phyloP scores from a whole-genome alignment of 2,329 filamentous ascomycete species.

The Colletotrichum sp. region DNA sequence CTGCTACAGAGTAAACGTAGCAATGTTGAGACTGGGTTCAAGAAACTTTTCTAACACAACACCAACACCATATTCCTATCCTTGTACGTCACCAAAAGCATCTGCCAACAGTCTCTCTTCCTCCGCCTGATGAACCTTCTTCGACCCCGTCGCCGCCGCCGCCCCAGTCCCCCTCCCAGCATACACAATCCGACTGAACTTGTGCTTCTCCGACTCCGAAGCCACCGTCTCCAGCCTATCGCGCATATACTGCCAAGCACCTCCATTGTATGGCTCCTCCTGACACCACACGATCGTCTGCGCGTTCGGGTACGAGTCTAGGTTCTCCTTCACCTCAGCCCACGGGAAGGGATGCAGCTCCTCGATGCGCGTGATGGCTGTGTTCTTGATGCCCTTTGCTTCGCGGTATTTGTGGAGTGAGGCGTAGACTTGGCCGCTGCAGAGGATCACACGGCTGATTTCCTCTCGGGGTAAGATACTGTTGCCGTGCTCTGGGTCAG shows the following conservation, averaged over 20 bases:
- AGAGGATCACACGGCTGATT: slow-evolving; percentile 92
- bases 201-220: not conserved
- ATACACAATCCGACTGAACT: not conserved
- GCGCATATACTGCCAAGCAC: slow-evolving; percentile 28
- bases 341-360: slow-evolving; percentile 31
- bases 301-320: slow-evolving; percentile 25
- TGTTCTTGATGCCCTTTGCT: slow-evolving; percentile 7
- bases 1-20: too few relatives aligned
- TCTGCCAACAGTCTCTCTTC: not conserved
- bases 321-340: slow-evolving; percentile 23
- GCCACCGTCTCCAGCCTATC: slow-evolving; percentile 25
- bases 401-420: slow-evolving; percentile 68
- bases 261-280: slow-evolving; percentile 30
- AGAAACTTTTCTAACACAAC: too few relatives aligned
- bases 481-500: slow-evolving; percentile 83
- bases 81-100: not conserved
- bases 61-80: too few relatives aligned
- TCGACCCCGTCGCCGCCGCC: not conserved
- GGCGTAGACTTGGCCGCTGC: slow-evolving; percentile 91
- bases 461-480: slow-evolving; percentile 79
- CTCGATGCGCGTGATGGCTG: slow-evolving; percentile 27
- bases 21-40: too few relatives aligned
- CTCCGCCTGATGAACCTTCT: not conserved
- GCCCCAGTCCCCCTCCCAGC: not conserved
- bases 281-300: slow-evolving; percentile 28